Evolutionary conservation across 441 rosid species (phyloP).

Genomic region (Viola pubescens): DNA sequence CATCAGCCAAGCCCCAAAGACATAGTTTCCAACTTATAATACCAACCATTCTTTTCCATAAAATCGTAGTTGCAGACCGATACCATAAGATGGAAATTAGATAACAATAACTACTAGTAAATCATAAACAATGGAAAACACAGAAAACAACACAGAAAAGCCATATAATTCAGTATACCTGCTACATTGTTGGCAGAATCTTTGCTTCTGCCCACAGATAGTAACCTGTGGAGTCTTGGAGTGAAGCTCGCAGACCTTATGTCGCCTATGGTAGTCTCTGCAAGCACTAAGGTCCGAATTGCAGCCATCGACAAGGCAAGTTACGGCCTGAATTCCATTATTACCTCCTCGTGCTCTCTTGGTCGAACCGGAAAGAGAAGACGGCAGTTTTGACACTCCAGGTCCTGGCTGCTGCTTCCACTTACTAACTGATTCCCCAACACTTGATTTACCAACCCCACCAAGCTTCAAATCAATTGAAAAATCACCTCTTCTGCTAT

Average conservation of each 20-base stretch:
- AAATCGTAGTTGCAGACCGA: too few species aligned
- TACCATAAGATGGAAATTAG: too few species aligned
- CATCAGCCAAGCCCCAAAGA: too few species aligned
- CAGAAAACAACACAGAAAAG: neutral
- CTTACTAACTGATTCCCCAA: constrained; percentile 28
- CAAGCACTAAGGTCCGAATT: constrained; percentile 57
- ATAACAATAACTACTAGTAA: too few species aligned
- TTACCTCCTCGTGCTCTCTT: constrained; percentile 54
- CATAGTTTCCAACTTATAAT: too few species aligned
- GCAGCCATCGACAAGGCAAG: constrained; percentile 78
- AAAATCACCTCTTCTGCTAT: constrained; percentile 33
- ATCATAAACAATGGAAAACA: too few species aligned
- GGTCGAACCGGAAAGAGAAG: constrained; percentile 30
- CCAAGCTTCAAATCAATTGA: constrained; percentile 82
- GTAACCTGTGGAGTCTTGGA: constrained; percentile 72
- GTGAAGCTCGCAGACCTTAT: constrained; percentile 81
- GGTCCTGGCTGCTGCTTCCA: constrained; percentile 29
- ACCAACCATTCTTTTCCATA: too few species aligned
- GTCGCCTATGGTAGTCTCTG: constrained; percentile 78
- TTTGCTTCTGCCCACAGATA: constrained; percentile 54
- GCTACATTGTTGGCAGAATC: constrained; percentile 97
- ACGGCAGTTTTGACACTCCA: constrained; percentile 28
- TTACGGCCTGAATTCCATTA: constrained; percentile 36
- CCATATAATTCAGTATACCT: constrained; percentile 32
- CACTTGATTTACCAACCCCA: constrained; percentile 33